Base-by-base conservation (phyloP, 129 eudicot genomes). In the Helichrysum umbraculigerum region DNA sequence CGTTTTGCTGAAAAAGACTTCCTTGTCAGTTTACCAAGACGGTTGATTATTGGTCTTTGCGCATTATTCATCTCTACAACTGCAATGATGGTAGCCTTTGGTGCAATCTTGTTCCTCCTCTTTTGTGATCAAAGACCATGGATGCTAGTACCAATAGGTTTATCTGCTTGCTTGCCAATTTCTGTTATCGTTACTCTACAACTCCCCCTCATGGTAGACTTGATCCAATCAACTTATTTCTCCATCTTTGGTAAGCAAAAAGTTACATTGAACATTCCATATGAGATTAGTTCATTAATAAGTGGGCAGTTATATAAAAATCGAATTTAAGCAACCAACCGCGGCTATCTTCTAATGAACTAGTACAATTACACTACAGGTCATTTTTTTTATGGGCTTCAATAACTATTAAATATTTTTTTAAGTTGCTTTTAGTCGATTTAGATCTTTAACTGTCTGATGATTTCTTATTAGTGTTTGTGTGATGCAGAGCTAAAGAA, bases 171-270 rank as follows among this genome's bases (percentile, higher is more conserved):
- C 61, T 39, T 76, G 47, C 65, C 73, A 6, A 56, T 76, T 11
- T 54, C 19, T 2, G 19, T 66, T 7, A 59, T 15, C 10, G 66
- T 56, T 7, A 28, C 47, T 4, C 17, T 72, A 12, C 66, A 72
- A 34, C 58, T 72, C 29, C 77, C 77, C 5, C 77, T 72, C 25
- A 10, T 72, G 39, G 17, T 73, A 30, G 77, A 73, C 63, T 1
- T 57, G 4, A 32, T n/a, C 42, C 50, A 7, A 32, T 73, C 67
- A 29, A 73, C 77, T 16, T 73, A 56, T 15, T 7, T 19, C 3
- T 21, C 29, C 30, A 57, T 32, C 14, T 73, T 54, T 9, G 37
- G 19, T 22, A 57, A 73, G 52, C 42, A 58, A 4, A 7, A 19
- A n/a, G 35, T 32, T 39, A 1, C 2, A 62, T 14, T 62, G 68